Evolutionary conservation across 192 early-diverging fungal genomes (phyloP).

Genomic region (Umbelopsis sp.): DNA sequence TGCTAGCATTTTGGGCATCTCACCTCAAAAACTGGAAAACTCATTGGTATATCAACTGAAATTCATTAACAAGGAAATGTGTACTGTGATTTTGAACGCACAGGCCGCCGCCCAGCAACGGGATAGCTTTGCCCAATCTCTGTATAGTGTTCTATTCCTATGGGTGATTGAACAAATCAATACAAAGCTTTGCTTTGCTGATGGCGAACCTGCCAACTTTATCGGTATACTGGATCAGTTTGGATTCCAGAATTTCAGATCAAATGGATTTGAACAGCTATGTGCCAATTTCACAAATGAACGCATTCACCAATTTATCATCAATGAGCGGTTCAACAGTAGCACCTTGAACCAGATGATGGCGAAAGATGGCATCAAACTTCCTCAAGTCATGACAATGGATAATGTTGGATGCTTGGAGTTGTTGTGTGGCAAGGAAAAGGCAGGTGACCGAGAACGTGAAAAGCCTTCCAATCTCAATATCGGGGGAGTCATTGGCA

Average conservation of each 20-base stretch:
- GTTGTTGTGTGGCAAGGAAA: conserved; percentile 55
- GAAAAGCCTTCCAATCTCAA: conserved; percentile 30
- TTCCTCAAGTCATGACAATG: conserved; percentile 53
- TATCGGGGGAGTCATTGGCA: conserved; percentile 47
- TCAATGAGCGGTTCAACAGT: conserved; percentile 60
- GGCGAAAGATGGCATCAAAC: conserved; percentile 54
- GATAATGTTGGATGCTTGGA: conserved; percentile 58
- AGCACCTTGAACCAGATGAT: conserved; percentile 44
- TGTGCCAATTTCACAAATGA: conserved; percentile 72
- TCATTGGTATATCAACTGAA: conserved; percentile 83
- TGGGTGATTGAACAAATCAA: conserved; percentile 96
- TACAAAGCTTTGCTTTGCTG: conserved; percentile 71
- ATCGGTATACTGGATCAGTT: conserved; percentile 82
- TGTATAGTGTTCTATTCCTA: conserved; percentile 88
- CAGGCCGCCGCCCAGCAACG: conserved; percentile 78
- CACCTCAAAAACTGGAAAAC: conserved; percentile 65
- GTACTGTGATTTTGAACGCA: conserved; percentile 87
- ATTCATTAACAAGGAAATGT: conserved; percentile 81
- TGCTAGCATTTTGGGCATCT: conserved; percentile 82
- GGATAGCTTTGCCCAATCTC: conserved; percentile 76
- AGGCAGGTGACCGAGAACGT: conserved; percentile 35
- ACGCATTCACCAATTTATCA: conserved; percentile 65
- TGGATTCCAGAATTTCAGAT: conserved; percentile 65
- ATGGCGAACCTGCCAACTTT: conserved; percentile 72
- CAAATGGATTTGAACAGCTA: conserved; percentile 70